Conservation (phyloP, 805 yeast species). For the Schwanniomyces pseudopolymorphus region DNA sequence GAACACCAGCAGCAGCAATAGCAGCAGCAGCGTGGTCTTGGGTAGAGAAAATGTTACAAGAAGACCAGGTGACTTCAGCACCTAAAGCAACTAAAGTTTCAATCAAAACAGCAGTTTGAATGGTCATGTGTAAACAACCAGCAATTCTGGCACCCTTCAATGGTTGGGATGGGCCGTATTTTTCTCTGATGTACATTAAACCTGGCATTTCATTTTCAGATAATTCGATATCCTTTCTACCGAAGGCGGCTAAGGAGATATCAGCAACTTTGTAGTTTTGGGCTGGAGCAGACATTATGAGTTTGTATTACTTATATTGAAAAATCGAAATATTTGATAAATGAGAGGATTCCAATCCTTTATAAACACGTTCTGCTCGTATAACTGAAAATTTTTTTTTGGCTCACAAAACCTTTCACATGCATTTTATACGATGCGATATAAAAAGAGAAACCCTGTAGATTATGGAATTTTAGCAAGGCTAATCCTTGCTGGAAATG, state of each 20-base stretch:
- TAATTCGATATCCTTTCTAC: constrained; percentile 98
- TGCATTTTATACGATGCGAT: constrained; percentile 1
- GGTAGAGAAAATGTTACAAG: constrained; percentile 98
- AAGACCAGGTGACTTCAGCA: constrained; percentile 99
- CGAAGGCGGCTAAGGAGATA: constrained; percentile 97
- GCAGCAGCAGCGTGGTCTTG: constrained; percentile 99
- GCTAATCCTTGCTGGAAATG: too few relatives aligned
- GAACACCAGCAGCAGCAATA: constrained; percentile 98
- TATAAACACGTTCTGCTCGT: constrained; percentile 2
- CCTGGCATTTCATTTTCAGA: constrained; percentile 99
- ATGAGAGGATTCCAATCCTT: neutral
- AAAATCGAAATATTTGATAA: neutral
- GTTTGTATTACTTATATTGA: neutral
- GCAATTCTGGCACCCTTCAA: constrained; percentile 98
- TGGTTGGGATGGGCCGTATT: constrained; percentile 90
- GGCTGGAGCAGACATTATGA: constrained; percentile 41
- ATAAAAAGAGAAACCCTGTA: neutral
- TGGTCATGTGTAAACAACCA: constrained; percentile 99
- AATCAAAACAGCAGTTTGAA: constrained; percentile 97
- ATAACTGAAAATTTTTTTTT: constrained; percentile 5
- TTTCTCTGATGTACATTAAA: constrained; percentile 93
- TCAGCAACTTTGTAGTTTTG: constrained; percentile 92
- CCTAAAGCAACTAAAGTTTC: constrained; percentile 97
- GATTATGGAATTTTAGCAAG: neutral
- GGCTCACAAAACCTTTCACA: constrained; percentile 2